Conservation (phyloP, 2,329 filamentous ascomycete species). For the Ceratocystiopsis minuta region DNA sequence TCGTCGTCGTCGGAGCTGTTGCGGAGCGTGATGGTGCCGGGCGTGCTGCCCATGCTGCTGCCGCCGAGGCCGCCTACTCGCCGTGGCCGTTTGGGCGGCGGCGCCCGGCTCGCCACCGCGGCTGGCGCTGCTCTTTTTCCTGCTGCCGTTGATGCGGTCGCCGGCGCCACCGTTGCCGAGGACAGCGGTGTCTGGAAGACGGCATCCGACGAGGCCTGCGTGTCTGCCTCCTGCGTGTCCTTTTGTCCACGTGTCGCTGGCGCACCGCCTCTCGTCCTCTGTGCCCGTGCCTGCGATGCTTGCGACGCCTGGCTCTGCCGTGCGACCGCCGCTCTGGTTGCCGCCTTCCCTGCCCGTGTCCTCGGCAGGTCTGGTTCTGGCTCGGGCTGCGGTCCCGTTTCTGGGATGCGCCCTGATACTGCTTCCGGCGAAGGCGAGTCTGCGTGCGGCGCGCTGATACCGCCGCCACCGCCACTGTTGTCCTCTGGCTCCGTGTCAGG, state of each 20-base stretch:
- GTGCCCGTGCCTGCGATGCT: conserved; percentile 9
- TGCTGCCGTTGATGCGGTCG: conserved; percentile 18
- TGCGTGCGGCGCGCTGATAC: no score
- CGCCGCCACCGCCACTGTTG: conserved; percentile 1
- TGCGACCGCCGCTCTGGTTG: conserved; percentile 13
- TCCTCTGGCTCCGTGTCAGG: conserved; percentile 11
- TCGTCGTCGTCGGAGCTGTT: conserved; percentile 12
- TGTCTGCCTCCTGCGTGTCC: conserved; percentile 15
- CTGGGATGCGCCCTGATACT: not conserved
- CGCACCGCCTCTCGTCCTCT: not conserved
- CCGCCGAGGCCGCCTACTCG: not conserved
- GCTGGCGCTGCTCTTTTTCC: conserved; percentile 12
- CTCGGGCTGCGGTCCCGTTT: conserved; percentile 6
- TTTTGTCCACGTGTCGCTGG: not conserved
- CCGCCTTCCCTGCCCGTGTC: conserved; percentile 17
- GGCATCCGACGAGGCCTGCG: not conserved
- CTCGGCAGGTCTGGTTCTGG: conserved; percentile 12
- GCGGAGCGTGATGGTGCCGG: not conserved
- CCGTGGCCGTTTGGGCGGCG: conserved; percentile 3
- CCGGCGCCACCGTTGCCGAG: conserved; percentile 14
- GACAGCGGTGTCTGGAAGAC: conserved; percentile 1
- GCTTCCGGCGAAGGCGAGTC: not conserved
- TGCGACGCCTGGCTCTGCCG: conserved; percentile 5
- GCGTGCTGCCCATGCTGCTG: not conserved
- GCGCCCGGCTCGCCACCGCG: conserved; percentile 1